Base-by-base conservation (phyloP, 2,329 filamentous ascomycete species). In the Hypomyces perniciosus region DNA sequence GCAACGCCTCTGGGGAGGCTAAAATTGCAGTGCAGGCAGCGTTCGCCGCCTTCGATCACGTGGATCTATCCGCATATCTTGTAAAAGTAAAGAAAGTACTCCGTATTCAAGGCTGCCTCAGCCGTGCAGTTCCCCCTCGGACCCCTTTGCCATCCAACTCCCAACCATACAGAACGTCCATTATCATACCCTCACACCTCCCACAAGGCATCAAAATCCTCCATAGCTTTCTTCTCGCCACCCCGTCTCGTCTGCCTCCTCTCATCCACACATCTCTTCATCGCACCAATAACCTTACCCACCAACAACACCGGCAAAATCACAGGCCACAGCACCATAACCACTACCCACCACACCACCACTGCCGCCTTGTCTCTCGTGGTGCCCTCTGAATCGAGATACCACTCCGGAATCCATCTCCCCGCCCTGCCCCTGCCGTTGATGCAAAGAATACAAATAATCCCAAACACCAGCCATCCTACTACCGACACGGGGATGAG, bases 261-360 rank as follows among this genome's bases (percentile, higher is more conserved):
- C n/a, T 41, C 12, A 6, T 13, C 20, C n/a, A 40, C n/a, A 43
- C 38, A 28, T 31, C 37, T 20, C 41, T 30, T 48, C 33, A 33
- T 31, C 8, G 28, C 20, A 8, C 27, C 13, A 6, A 33, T 5
- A 34, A 43, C 37, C 20, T 29, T 46, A 26, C 30, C 46, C 46
- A 29, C 13, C 31, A 45, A 9, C 57, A 79, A 84, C 60, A 91
- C 87, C 0, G 74, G 72, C 46, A 81, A 74, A 58, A 90, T 92
- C 59, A 73, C 75, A 4, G 83, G 83, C 52, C 66, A 68, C n/a
- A 62, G 51, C 35, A 67, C 37, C 26, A 68, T 26, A 2, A 67
- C 57, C 2, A 50, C 57, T 1, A 51, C 10, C 65, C 65, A 68
- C 66, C 65, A 68, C 1, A 38, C 46, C 8, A 45, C 54, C 39